phyloP scores from a whole-genome alignment of 2,329 filamentous ascomycete genomes.

The Pleurostoma richardsiae region DNA sequence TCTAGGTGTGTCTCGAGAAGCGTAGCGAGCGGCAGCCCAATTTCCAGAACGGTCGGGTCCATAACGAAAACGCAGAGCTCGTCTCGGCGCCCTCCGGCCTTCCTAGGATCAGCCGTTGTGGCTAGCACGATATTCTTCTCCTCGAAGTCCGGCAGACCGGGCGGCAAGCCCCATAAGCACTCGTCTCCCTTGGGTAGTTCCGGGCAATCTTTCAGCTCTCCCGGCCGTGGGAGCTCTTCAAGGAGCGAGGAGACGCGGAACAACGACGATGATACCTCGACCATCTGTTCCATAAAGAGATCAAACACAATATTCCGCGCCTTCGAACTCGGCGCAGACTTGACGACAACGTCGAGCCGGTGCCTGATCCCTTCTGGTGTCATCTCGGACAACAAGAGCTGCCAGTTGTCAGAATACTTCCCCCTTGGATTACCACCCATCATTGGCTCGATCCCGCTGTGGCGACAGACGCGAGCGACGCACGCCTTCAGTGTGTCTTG shows the following conservation, averaged over 20 bases:
- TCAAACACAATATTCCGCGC: slow-evolving; percentile 1
- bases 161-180: background rate
- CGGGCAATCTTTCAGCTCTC: background rate
- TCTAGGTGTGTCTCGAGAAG: background rate
- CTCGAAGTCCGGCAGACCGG: background rate
- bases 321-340: background rate
- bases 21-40: background rate
- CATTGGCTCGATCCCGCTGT: background rate
- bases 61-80: slow-evolving; percentile 1
- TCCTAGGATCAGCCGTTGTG: background rate
- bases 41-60: background rate
- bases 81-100: background rate
- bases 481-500: slow-evolving; percentile 1
- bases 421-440: background rate
- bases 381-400: background rate
- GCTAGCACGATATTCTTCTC: background rate
- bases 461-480: background rate
- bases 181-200: background rate
- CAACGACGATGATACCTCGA: slow-evolving; percentile 1
- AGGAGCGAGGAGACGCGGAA: slow-evolving; percentile 1
- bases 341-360: background rate
- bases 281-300: background rate
- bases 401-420: background rate
- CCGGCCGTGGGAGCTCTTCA: background rate
- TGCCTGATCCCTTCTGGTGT: background rate